Evolutionary conservation across 805 yeast genomes (phyloP).

Genomic region (Pichia nanzhaoensis): DNA sequence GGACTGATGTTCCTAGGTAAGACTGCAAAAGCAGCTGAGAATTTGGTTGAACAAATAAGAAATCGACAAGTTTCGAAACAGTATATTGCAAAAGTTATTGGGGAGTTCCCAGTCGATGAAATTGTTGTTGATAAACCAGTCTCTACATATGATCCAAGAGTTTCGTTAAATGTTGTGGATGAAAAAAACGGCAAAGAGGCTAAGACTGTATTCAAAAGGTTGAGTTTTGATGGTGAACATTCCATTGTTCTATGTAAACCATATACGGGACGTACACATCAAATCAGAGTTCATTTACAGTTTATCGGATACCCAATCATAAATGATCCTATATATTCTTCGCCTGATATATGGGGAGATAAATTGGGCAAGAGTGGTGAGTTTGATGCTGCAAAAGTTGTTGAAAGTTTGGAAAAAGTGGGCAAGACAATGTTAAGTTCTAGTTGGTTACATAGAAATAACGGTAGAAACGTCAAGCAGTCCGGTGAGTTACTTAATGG

Average conservation of each 20-base stretch:
- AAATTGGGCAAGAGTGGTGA: slow-evolving; percentile 56
- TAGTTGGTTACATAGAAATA: slow-evolving; percentile 56
- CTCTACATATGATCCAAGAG: slow-evolving; percentile 63
- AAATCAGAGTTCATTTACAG: slow-evolving; percentile 88
- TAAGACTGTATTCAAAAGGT: slow-evolving; percentile 57
- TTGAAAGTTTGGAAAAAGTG: slow-evolving; percentile 45
- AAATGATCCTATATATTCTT: slow-evolving; percentile 88
- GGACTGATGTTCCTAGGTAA: slow-evolving; percentile 92
- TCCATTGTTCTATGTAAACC: slow-evolving; percentile 82
- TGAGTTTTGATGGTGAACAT: slow-evolving; percentile 58
- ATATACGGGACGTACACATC: slow-evolving; percentile 90
- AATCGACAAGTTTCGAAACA: slow-evolving; percentile 73
- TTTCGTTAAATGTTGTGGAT: slow-evolving; percentile 58
- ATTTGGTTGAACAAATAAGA: slow-evolving; percentile 61
- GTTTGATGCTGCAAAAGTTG: slow-evolving; percentile 39
- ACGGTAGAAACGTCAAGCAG: slow-evolving; percentile 16
- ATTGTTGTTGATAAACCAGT: slow-evolving; percentile 62
- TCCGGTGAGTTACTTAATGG: slow-evolving; percentile 60
- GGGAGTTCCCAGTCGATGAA: slow-evolving; percentile 62
- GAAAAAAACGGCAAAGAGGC: slow-evolving; percentile 45
- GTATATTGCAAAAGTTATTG: slow-evolving; percentile 82
- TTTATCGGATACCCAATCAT: slow-evolving; percentile 85
- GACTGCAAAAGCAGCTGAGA: slow-evolving; percentile 70
- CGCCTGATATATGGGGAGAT: slow-evolving; percentile 73
- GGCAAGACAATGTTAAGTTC: slow-evolving; percentile 68